A percentile compares a stretch with the other conserved stretches of the same genome.
phyloP scores from a whole-genome alignment of 2,329 filamentous ascomycete genomes.

The Fusarium sp. region DNA sequence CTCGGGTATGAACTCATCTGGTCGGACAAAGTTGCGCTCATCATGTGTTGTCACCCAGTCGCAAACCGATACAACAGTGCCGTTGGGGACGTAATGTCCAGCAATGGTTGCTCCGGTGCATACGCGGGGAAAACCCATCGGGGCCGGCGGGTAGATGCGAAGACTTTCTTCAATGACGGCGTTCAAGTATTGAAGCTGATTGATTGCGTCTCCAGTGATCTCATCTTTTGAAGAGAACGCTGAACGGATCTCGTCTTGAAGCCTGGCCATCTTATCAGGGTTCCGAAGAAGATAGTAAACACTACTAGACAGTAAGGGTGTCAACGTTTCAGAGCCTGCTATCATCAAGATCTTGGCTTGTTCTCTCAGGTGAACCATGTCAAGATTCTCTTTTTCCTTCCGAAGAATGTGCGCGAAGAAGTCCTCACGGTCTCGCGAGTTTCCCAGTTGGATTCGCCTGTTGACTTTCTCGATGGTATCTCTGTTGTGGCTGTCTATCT shows the following conservation, averaged over 20 bases:
- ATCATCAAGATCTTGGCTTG: constrained; percentile 33
- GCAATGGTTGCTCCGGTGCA: constrained; percentile 21
- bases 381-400: background rate
- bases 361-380: constrained; percentile 13
- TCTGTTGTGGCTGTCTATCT: background rate
- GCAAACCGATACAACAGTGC: constrained; percentile 21
- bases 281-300: constrained; percentile 14
- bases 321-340: constrained; percentile 27
- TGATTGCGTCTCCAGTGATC: constrained; percentile 20
- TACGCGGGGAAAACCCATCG: constrained; percentile 12
- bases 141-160: constrained; percentile 20
- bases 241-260: constrained; percentile 23
- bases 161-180: constrained; percentile 32
- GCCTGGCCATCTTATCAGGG: background rate
- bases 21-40: constrained; percentile 5
- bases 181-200: constrained; percentile 18
- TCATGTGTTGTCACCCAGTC: constrained; percentile 9
- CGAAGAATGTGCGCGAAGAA: constrained; percentile 32
- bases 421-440: constrained; percentile 5
- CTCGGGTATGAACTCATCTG: constrained; percentile 14
- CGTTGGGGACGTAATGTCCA: constrained; percentile 23
- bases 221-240: background rate
- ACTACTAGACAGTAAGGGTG: constrained; percentile 5
- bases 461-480: constrained; percentile 18
- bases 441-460: constrained; percentile 9